Conservation (phyloP, 148 eudicot species). For the Cornus suecica region DNA sequence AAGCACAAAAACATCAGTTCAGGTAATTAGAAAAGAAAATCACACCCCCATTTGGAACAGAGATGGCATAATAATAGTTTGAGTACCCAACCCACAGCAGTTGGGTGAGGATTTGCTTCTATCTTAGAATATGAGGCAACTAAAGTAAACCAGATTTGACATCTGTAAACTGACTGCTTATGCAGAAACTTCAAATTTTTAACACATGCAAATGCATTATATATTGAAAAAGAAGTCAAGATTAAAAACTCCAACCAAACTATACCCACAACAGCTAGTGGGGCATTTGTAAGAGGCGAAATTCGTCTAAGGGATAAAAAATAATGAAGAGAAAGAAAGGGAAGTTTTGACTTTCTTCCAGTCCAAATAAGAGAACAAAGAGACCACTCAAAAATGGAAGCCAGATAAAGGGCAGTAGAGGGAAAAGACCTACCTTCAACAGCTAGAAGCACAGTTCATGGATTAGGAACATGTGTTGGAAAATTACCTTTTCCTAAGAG, state of each 20-base stretch:
- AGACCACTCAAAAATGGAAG: too few relatives aligned
- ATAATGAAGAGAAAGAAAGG: too few relatives aligned
- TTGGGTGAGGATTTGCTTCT: background rate
- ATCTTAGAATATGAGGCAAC: background rate
- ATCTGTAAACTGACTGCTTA: background rate
- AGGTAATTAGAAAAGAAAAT: background rate
- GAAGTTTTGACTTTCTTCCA: too few relatives aligned
- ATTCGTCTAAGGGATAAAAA: too few relatives aligned
- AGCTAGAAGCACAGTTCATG: too few relatives aligned
- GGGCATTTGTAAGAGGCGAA: too few relatives aligned
- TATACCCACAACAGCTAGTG: background rate
- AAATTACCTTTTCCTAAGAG: slow-evolving; percentile 58
- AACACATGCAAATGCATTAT: background rate
- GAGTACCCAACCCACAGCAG: background rate
- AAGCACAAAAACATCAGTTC: background rate
- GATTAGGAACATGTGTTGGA: background rate
- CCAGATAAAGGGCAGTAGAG: too few relatives aligned
- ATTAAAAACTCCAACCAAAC: background rate
- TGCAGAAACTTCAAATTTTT: background rate
- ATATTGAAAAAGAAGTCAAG: too few relatives aligned
- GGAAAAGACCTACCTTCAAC: too few relatives aligned
- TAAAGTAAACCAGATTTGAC: background rate
- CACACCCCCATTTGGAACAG: background rate
- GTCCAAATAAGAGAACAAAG: too few relatives aligned
- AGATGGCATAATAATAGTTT: background rate